Evolutionary conservation across 306 rosid species (phyloP).

Genomic region (Potentilla sterilis): DNA sequence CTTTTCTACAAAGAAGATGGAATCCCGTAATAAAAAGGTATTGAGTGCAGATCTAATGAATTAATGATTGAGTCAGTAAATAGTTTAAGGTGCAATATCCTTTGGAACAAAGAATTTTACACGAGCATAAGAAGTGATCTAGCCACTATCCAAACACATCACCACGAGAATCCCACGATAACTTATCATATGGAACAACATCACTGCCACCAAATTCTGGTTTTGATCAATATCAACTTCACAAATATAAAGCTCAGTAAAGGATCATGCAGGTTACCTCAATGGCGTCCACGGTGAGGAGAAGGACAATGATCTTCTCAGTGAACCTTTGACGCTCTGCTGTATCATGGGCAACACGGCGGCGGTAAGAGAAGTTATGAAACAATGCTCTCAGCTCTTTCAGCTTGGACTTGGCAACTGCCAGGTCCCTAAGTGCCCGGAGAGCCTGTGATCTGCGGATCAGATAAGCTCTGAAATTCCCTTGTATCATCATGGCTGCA

Average conservation of each 20-base stretch:
- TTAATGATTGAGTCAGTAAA: not conserved
- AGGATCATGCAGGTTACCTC: conserved; percentile 45
- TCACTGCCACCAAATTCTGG: not conserved
- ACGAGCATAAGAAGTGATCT: not conserved
- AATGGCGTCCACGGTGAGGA: conserved; percentile 84
- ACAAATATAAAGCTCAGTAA: not conserved
- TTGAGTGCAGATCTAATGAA: not conserved
- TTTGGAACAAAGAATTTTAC: not conserved
- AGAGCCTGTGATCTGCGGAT: conserved; percentile 78
- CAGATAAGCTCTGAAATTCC: conserved; percentile 66
- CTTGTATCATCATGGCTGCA: conserved; percentile 79
- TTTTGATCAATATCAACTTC: not conserved
- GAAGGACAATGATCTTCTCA: conserved; percentile 82
- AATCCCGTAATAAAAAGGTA: not conserved
- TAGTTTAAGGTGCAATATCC: not conserved
- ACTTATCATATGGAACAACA: not conserved
- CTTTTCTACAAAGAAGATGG: not conserved
- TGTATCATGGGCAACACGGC: conserved; percentile 53
- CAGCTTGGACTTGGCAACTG: conserved; percentile 75
- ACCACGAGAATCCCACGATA: not conserved
- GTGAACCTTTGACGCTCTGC: conserved; percentile 77
- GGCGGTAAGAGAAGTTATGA: conserved; percentile 68
- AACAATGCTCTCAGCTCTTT: conserved; percentile 76
- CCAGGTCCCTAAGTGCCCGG: conserved; percentile 77
- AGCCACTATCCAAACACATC: not conserved